Base-by-base conservation (phyloP, 345 rosid genomes). In the Murraya paniculata region DNA sequence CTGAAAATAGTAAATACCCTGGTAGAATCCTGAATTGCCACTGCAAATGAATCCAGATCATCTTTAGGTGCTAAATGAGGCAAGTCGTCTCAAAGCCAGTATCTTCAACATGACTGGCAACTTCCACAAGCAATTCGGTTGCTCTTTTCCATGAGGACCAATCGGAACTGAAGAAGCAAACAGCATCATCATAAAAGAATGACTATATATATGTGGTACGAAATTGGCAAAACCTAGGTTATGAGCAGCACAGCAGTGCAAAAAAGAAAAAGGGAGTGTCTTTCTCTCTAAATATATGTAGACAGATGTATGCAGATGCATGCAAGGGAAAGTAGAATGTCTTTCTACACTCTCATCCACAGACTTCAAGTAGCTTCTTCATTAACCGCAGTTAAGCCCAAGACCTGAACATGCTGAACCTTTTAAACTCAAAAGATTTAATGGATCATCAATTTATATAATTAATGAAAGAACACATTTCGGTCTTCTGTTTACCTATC, bases 11-110 rank as follows among this genome's bases (percentile, higher is more conserved):
- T n/a, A n/a, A n/a, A n/a, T n/a, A n/a, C n/a, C n/a, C n/a, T n/a
- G n/a, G n/a, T n/a, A n/a, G n/a, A n/a, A n/a, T n/a, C n/a, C n/a
- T n/a, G n/a, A n/a, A n/a, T n/a, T n/a, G n/a, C n/a, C n/a, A n/a
- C n/a, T n/a, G n/a, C n/a, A n/a, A n/a, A n/a, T n/a, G 98, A 89
- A 77, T 88, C 94, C 74, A 97, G 86, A 82, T 97, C 99, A 78
- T 91, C n/a, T n/a, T n/a, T n/a, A n/a, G n/a, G n/a, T n/a, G n/a
- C n/a, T n/a, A n/a, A n/a, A n/a, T n/a, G 74, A 97, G 90, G 89
- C 98, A 92, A 75, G 98, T 98, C 81, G 94, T 91, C 89, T 93
- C 99, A 79, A 81, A 93, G 73, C 99, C 98, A 70, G 91, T 93
- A 80, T 90, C 87, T 84, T 94, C 99, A 68, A 93, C 97, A 35